Evolutionary conservation across 306 rosid genomes (phyloP).

Genomic region (Canavalia ensiformis): DNA sequence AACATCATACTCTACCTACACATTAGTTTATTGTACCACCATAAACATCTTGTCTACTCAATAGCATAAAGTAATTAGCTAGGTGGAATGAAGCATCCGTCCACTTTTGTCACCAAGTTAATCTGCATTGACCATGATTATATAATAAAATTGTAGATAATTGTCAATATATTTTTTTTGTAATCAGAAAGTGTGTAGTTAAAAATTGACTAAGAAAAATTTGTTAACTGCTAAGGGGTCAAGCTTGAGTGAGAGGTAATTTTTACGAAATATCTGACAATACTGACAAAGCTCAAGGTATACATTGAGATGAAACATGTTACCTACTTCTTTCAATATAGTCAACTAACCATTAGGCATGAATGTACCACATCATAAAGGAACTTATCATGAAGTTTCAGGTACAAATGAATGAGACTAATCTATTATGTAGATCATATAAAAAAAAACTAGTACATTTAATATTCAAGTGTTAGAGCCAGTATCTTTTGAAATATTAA

Average conservation of each 20-base stretch:
- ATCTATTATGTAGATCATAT: background rate
- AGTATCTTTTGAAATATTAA: conserved; percentile 8
- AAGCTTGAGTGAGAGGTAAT: background rate
- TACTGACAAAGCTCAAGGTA: background rate
- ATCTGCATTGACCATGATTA: conserved; percentile 47
- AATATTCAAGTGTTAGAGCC: background rate
- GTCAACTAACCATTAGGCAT: background rate
- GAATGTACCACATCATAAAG: background rate
- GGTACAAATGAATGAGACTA: background rate
- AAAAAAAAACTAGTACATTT: background rate
- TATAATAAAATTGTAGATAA: background rate
- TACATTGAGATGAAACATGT: background rate
- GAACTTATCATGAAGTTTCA: background rate
- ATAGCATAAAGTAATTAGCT: background rate
- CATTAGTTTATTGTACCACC: too few relatives aligned
- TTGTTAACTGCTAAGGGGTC: background rate
- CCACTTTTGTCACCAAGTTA: conserved; percentile 65
- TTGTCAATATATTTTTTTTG: background rate
- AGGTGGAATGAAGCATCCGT: conserved; percentile 56
- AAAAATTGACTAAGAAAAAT: background rate
- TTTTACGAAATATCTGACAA: too few relatives aligned
- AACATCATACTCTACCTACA: too few relatives aligned
- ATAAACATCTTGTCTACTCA: too few relatives aligned
- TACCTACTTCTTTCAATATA: background rate
- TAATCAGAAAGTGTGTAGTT: background rate